Base-by-base conservation (phyloP, 2,329 filamentous ascomycete genomes). In the Teratosphaeria viscida region DNA sequence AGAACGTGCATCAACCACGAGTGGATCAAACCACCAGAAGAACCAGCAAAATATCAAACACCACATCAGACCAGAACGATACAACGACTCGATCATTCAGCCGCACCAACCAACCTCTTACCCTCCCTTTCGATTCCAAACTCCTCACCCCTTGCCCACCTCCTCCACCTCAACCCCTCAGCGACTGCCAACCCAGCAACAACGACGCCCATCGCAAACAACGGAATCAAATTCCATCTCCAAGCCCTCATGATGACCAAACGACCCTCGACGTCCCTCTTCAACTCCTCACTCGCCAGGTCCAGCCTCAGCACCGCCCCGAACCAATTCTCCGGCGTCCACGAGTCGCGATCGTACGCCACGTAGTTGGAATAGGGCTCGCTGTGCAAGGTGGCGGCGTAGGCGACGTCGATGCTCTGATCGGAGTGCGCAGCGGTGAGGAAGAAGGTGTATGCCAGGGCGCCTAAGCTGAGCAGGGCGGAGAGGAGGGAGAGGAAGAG, bases 261-360 rank as follows among this genome's bases (percentile, higher is more conserved):
- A 26, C 65, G 64, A 6, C 27, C 19, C 1, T 55, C 8, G n/a
- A 70, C 66, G 23, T 68, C 61, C 5, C 57, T 57, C 3, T 63
- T 47, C 47, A 67, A 63, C 16, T 54, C 57, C 10, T 29, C 37
- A 26, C 43, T 52, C 26, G 55, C 59, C 14, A 70, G 57, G 26
- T 61, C 59, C 12, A 69, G 59, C 37, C 65, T 43, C 47, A 70
- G 59, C 0, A 71, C 61, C 11, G 67, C 67, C 10, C 55, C 34
- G 57, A 68, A 67, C 69, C 68, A 71, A 26, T 65, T 68, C 62
- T 70, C 64, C 5, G 68, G 68, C 35, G 68, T 69, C 68, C 69
- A 70, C 26, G 58, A 4, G 5, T 64, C 56, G 5, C 58, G 37
- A 43, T 68, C 67, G 52, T 70, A 71, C 3, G 65, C 63, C 39